Base-by-base conservation (phyloP, 495 filamentous ascomycete species). In the Penicillium bialowiezense region DNA sequence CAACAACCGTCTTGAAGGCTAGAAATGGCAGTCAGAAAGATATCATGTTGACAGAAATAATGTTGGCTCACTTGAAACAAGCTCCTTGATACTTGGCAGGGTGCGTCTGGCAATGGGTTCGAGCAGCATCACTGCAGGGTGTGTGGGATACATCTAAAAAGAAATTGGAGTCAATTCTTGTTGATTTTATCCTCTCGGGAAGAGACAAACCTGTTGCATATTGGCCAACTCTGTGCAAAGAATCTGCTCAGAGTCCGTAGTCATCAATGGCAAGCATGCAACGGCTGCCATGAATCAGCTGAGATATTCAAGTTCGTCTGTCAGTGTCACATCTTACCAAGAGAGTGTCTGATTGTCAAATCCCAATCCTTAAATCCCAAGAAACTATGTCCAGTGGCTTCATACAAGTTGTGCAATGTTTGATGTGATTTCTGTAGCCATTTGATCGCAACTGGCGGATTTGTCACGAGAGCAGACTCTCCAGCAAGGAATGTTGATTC, bases 401-500 rank as follows among this genome's bases (percentile, higher is more conserved):
- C 8, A 23, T 2, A 1, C 9, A 35, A 17, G 2, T 13, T 6
- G 13, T 77, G 69, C 28, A 92, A 71, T 31, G 81, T 60, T 15
- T 84, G 74, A 44, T 82, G 70, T 3, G 89, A 81, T 49, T 85
- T 75, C 44, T 85, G 77, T n/a, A 96, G 65, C 92, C 91, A 96
- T 60, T 79, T 82, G 6, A 76, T 62, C 10, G 87, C 83, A 10
- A 75, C 61, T 56, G 73, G 79, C 51, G 84, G 69, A n/a, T 68
- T 59, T 40, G 76, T 75, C 3, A 59, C 57, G 1, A 80, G 68
- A 21, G 87, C 66, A 21, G 78, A 74, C 46, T 75, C 79, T 2
- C 91, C 89, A 55, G 93, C 86, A 51, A 85, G 83, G 44, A 84
- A 88, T 12, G 90, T 72, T 13, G 84, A 66, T 56, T 92, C 85